Conservation (phyloP, 148 eudicot species). For the Gaultheria prostrata region DNA sequence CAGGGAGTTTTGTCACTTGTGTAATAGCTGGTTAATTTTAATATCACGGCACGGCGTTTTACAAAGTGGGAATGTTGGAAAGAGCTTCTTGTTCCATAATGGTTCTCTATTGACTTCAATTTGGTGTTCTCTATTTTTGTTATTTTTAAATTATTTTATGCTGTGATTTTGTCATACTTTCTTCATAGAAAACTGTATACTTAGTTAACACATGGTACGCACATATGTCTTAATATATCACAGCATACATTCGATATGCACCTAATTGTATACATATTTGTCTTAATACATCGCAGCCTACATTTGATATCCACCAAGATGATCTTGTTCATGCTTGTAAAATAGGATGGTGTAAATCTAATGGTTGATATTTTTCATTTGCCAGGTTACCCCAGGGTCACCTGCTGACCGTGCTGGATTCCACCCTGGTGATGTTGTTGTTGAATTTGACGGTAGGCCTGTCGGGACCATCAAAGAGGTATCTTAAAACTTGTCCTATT, state of each 20-base stretch:
- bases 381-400: slow-evolving; percentile 85
- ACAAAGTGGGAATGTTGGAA: neutral
- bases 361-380: slow-evolving; percentile 7
- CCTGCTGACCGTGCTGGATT: slow-evolving; percentile 92
- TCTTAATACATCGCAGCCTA: neutral
- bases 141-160: neutral
- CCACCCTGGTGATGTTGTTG: slow-evolving; percentile 77
- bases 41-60: neutral
- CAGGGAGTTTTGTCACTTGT: neutral
- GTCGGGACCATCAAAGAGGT: slow-evolving; percentile 84
- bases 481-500: slow-evolving; percentile 13
- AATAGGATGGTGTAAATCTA: neutral
- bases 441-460: slow-evolving; percentile 60
- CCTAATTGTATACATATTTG: neutral
- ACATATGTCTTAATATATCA: neutral
- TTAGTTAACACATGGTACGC: neutral
- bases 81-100: neutral
- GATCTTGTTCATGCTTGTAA: neutral
- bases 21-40: neutral
- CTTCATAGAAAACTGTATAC: neutral
- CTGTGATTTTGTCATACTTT: neutral
- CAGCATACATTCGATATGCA: neutral
- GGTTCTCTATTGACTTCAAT: neutral
- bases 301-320: neutral
- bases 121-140: neutral